Evolutionary conservation across 257 asterid species (phyloP).

Genomic region (Linaria vulgaris): DNA sequence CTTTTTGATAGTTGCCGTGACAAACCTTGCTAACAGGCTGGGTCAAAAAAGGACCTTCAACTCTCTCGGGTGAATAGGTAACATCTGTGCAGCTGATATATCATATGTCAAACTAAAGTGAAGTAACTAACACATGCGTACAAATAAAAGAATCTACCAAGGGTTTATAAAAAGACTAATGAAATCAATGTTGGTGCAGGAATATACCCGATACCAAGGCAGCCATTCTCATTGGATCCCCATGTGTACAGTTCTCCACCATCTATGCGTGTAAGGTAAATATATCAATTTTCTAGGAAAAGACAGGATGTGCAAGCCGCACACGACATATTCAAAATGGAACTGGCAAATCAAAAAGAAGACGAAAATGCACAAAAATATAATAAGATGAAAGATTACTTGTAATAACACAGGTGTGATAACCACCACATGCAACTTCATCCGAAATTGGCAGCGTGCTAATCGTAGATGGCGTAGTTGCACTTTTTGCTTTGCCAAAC

Average conservation of each 20-base stretch:
- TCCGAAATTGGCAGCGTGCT: slow-evolving; percentile 57
- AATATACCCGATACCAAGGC: slow-evolving; percentile 91
- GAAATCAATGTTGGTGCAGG: slow-evolving; percentile 9
- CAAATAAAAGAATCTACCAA: slow-evolving; percentile 21
- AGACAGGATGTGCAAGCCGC: slow-evolving; percentile 1
- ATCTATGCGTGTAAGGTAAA: slow-evolving; percentile 38
- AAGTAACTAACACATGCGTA: slow-evolving; percentile 7
- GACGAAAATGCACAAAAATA: slow-evolving; percentile 18
- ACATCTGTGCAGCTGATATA: slow-evolving; percentile 63
- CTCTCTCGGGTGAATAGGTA: slow-evolving; percentile 79
- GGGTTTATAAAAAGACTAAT: slow-evolving; percentile 16
- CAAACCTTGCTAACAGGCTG: slow-evolving; percentile 75
- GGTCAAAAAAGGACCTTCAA: slow-evolving; percentile 69
- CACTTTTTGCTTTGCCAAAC: slow-evolving; percentile 61
- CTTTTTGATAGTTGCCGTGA: not conserved
- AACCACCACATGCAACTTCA: slow-evolving; percentile 90
- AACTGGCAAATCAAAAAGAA: slow-evolving; percentile 11
- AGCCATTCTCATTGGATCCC: slow-evolving; percentile 97
- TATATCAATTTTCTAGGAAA: slow-evolving; percentile 11
- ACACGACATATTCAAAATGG: slow-evolving; percentile 4
- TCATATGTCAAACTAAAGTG: slow-evolving; percentile 30
- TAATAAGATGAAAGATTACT: slow-evolving; percentile 41
- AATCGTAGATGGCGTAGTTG: slow-evolving; percentile 54
- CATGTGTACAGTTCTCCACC: slow-evolving; percentile 88
- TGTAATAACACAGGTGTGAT: slow-evolving; percentile 87